A percentile compares a stretch with the other conserved stretches of the same genome.
Conservation (phyloP, 371 early-diverging fungal genomes). For the Mortierella sp. region DNA sequence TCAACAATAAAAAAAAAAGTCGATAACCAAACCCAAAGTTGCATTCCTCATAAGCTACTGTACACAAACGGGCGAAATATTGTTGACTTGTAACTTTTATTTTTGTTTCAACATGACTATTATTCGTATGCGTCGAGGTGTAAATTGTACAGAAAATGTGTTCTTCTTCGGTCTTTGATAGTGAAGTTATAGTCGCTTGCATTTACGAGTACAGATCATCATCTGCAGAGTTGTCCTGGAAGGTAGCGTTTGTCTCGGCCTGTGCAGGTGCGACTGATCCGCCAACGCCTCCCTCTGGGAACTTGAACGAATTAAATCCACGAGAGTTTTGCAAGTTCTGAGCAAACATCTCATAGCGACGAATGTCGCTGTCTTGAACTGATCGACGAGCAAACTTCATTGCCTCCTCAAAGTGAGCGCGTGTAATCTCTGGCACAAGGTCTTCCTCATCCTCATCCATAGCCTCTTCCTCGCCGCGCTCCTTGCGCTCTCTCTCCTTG, state of each 20-base stretch:
- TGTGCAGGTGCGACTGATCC: conserved; percentile 55
- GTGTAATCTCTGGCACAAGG: conserved; percentile 93
- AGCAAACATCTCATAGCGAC: conserved; percentile 99
- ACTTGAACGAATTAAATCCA: conserved; percentile 94
- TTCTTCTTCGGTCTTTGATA: neutral
- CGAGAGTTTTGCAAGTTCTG: conserved; percentile 95
- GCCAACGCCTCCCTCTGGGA: conserved; percentile 85
- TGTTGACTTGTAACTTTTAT: neutral
- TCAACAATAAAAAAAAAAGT: no score
- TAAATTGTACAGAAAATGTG: conserved; percentile 1
- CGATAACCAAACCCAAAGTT: no score
- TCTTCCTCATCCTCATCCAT: conserved; percentile 91
- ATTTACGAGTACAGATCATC: conserved; percentile 70
- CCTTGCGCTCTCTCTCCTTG: conserved; percentile 79
- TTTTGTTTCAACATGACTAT: conserved; percentile 7
- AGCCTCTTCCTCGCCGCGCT: conserved; percentile 76
- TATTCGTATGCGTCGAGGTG: conserved; percentile 3
- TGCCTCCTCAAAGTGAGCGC: conserved; percentile 98
- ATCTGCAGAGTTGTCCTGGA: conserved; percentile 62
- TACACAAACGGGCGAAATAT: no score
- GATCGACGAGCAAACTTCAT: conserved; percentile 98
- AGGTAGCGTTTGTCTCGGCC: conserved; percentile 58
- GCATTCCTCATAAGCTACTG: no score
- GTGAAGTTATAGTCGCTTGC: neutral
- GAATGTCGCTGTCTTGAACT: conserved; percentile 97